phyloP scores from a whole-genome alignment of 2,329 filamentous ascomycete genomes.

The Aspergillus alliaceus region DNA sequence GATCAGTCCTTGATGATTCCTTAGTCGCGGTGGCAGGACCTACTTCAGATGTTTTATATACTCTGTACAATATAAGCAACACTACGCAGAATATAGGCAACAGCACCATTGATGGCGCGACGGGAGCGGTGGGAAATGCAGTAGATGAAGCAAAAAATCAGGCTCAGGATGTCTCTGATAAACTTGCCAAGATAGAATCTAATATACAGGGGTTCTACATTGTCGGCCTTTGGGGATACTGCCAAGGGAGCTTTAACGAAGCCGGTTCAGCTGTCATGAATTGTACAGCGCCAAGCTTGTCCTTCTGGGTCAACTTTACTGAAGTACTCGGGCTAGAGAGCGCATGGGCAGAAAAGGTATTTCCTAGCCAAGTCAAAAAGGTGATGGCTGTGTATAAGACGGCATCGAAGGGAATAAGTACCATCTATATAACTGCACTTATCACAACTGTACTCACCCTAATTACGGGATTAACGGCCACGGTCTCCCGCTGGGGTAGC shows the following conservation, averaged over 20 bases:
- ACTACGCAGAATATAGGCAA: neutral
- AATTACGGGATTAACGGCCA: neutral
- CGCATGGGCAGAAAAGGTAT: neutral
- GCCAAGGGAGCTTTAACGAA: neutral
- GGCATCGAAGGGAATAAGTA: neutral
- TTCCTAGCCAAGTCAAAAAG: neutral
- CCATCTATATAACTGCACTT: neutral
- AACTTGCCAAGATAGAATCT: neutral
- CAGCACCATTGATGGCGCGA: neutral
- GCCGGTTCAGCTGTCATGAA: neutral
- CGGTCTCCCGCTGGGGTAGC: neutral
- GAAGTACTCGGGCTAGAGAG: neutral
- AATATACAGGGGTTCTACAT: neutral
- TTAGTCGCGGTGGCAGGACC: neutral
- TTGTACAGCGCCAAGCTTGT: neutral
- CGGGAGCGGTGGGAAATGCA: neutral
- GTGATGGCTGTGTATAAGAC: neutral
- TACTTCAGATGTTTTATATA: neutral
- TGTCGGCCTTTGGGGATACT: neutral
- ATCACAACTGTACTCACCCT: neutral
- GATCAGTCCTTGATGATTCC: neutral
- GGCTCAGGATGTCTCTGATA: neutral
- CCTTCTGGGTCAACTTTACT: slow-evolving; percentile 1
- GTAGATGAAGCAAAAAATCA: neutral
- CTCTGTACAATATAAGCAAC: neutral